Evolutionary conservation across 805 yeast genomes (phyloP).

Genomic region (Metschnikowia anglica): DNA sequence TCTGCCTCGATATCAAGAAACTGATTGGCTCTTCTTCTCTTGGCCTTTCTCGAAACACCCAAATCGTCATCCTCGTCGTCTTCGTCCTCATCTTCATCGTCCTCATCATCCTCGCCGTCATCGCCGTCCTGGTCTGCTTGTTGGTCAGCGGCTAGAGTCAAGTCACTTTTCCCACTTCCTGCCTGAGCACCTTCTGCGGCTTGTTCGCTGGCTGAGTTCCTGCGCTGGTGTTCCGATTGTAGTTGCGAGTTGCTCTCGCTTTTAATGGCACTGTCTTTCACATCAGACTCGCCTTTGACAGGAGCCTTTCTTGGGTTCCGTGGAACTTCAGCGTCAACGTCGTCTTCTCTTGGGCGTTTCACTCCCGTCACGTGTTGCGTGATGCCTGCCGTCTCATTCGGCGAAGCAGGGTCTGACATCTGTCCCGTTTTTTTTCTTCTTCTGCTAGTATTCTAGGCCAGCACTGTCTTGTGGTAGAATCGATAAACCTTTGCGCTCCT

Average conservation of each 20-base stretch:
- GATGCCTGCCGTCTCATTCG: too few relatives aligned
- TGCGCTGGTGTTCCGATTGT: constrained; percentile 2
- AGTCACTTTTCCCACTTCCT: too few relatives aligned
- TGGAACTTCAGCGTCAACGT: too few relatives aligned
- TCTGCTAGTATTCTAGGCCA: too few relatives aligned
- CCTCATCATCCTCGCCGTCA: constrained; percentile 47
- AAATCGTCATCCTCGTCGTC: constrained; percentile 51
- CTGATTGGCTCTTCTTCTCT: constrained; percentile 63
- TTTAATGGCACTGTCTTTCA: constrained; percentile 4
- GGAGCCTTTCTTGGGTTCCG: too few relatives aligned
- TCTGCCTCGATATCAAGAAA: constrained; percentile 98
- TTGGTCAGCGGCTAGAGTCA: not conserved
- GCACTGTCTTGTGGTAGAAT: too few relatives aligned
- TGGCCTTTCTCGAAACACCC: constrained; percentile 46
- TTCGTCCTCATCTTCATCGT: constrained; percentile 52
- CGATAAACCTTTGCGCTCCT: too few relatives aligned
- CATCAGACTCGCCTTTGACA: too few relatives aligned
- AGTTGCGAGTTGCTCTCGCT: constrained; percentile 18
- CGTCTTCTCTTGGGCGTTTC: too few relatives aligned
- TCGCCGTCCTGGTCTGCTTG: constrained; percentile 19
- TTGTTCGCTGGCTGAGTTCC: constrained; percentile 9
- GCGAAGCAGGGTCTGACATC: too few relatives aligned
- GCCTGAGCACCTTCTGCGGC: too few relatives aligned
- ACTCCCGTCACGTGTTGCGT: constrained; percentile 9
- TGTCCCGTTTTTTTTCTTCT: too few relatives aligned